Evolutionary conservation across 306 rosid genomes (phyloP).

Genomic region (Ammopiptanthus mongolicus): DNA sequence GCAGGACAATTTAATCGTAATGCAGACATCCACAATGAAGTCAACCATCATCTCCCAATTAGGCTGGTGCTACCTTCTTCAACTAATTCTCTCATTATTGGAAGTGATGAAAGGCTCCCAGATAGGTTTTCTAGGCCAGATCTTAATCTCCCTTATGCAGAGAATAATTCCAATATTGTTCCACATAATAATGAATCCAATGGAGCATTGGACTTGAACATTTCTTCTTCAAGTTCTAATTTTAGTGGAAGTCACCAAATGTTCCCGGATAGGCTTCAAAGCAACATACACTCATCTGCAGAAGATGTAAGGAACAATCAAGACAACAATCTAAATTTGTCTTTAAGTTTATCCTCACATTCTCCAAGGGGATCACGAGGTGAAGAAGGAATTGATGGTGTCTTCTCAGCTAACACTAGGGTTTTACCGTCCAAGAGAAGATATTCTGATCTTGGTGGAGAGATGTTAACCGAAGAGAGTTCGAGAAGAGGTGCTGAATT

Average conservation of each 20-base stretch:
- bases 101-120: neutral
- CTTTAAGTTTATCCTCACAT: too few relatives aligned
- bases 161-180: too few relatives aligned
- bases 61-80: neutral
- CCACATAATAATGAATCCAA: neutral
- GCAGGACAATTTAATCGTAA: neutral
- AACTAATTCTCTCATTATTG: neutral
- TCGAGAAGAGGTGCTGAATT: neutral
- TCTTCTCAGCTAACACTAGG: neutral
- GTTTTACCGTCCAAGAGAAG: slow-evolving; percentile 15
- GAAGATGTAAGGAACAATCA: too few relatives aligned
- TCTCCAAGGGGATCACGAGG: too few relatives aligned
- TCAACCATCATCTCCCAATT: neutral
- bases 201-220: too few relatives aligned
- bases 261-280: too few relatives aligned
- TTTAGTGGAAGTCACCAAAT: too few relatives aligned
- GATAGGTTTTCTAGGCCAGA: neutral
- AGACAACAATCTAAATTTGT: too few relatives aligned
- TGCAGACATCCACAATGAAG: neutral
- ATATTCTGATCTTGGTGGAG: neutral
- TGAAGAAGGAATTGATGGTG: too few relatives aligned
- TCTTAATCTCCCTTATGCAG: neutral
- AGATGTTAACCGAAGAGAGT: slow-evolving; percentile 1
- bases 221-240: too few relatives aligned
- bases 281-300: too few relatives aligned